Evolutionary conservation across 2,329 filamentous ascomycete genomes (phyloP).

Genomic region (Phialocephala sp.): DNA sequence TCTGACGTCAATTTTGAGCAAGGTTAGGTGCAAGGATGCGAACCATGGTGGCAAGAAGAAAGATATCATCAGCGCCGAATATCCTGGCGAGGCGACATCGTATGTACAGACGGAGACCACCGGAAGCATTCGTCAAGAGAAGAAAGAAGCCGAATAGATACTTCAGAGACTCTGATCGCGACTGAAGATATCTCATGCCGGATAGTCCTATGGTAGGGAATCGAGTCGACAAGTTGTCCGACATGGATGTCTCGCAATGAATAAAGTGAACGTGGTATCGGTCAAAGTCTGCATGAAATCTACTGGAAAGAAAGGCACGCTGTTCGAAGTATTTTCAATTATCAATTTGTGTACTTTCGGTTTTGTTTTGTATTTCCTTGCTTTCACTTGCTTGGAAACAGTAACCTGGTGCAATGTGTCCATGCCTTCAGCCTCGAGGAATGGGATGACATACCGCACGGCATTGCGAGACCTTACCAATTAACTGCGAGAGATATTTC

Average conservation of each 20-base stretch:
- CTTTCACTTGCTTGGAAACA: neutral
- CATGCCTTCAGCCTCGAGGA: conserved; percentile 7
- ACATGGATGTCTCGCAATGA: neutral
- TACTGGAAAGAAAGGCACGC: neutral
- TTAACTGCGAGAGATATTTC: neutral
- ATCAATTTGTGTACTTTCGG: neutral
- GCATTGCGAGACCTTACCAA: neutral
- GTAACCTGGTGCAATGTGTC: neutral
- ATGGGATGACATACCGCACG: neutral
- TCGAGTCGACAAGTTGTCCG: neutral
- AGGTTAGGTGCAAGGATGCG: neutral
- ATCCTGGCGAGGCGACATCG: conserved; percentile 5
- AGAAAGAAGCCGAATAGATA: conserved; percentile 3
- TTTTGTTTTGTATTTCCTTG: neutral
- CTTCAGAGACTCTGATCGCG: conserved; percentile 3
- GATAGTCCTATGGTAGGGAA: neutral
- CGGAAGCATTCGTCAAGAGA: neutral
- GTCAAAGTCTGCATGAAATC: neutral
- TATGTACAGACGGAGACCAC: conserved; percentile 6
- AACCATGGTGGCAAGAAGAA: conserved; percentile 20
- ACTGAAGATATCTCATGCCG: neutral
- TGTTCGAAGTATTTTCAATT: neutral
- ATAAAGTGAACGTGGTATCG: neutral
- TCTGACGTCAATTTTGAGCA: neutral
- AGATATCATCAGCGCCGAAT: conserved; percentile 18